These are phyloP conservation scores for Eimeria praecox DNA, from an alignment of 169 alveolate species.

Conservation along the genomic window DNA sequence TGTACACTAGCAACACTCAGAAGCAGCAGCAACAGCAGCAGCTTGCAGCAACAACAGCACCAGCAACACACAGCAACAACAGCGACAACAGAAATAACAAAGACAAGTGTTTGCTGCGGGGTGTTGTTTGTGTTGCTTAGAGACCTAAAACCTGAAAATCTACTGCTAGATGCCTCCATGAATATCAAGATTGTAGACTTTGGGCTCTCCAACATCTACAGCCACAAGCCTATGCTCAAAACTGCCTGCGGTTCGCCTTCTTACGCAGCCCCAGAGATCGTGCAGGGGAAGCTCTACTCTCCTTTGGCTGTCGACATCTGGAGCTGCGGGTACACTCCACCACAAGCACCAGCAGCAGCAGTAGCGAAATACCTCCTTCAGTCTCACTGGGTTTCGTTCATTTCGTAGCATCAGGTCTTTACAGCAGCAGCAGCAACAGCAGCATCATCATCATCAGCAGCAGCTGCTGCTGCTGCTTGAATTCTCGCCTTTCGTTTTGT, in stretches of 20 bases:
- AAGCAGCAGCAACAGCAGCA: too few species aligned
- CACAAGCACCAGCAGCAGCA: background rate
- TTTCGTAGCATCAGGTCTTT: background rate
- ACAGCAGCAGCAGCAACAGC: background rate
- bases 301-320: conserved; percentile 78
- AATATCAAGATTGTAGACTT: conserved; percentile 96
- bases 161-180: conserved; percentile 92
- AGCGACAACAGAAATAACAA: too few species aligned
- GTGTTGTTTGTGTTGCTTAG: conserved; percentile 15
- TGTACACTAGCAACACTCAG: too few species aligned
- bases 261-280: conserved; percentile 97
- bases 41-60: too few species aligned
- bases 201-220: conserved; percentile 95
- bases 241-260: conserved; percentile 98
- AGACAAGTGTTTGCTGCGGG: too few species aligned
- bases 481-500: too few species aligned
- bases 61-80: too few species aligned
- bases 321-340: conserved; percentile 83
- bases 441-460: background rate
- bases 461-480: background rate
- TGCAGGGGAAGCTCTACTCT: conserved; percentile 84
- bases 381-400: background rate
- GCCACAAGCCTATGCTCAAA: conserved; percentile 85
- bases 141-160: conserved; percentile 96
- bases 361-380: background rate